Evolutionary conservation across 139 green algal species (phyloP).

Genomic region (Desmodesmus armatus): DNA sequence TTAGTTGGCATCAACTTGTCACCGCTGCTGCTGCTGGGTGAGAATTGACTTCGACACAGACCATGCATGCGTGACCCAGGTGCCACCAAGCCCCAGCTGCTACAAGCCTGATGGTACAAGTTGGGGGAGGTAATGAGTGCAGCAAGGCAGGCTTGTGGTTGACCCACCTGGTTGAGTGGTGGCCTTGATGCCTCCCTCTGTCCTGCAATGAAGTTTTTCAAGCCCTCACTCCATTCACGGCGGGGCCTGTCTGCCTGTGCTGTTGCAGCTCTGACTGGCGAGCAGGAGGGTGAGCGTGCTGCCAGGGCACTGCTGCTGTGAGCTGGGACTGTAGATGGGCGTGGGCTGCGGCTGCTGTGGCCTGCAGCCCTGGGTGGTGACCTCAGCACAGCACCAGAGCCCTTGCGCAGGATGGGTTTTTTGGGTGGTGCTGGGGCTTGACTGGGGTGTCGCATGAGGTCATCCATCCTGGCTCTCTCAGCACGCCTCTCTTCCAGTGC

Average conservation of each 20-base stretch:
- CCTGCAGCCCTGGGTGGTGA: not conserved
- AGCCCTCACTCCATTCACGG: slow-evolving; percentile 56
- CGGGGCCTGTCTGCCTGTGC: slow-evolving; percentile 41
- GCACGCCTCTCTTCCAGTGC: slow-evolving; percentile 52
- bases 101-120: no score
- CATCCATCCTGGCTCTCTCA: slow-evolving; percentile 57
- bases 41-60: no score
- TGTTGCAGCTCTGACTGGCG: not conserved
- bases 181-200: slow-evolving; percentile 42
- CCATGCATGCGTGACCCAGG: no score
- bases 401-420: slow-evolving; percentile 63
- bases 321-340: no score
- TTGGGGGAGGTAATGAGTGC: no score
- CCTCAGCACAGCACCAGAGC: not conserved
- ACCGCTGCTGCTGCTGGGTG: no score
- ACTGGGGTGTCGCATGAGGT: slow-evolving; percentile 69
- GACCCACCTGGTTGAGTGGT: not conserved
- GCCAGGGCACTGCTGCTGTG: no score
- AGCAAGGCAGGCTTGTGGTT: no score
- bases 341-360: not conserved
- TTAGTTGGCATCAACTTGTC: no score
- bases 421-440: slow-evolving; percentile 59
- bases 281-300: no score
- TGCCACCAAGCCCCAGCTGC: no score
- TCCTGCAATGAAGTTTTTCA: slow-evolving; percentile 60